Conservation (phyloP, 768 basidiomycete species). For the Amanita fuliginea region DNA sequence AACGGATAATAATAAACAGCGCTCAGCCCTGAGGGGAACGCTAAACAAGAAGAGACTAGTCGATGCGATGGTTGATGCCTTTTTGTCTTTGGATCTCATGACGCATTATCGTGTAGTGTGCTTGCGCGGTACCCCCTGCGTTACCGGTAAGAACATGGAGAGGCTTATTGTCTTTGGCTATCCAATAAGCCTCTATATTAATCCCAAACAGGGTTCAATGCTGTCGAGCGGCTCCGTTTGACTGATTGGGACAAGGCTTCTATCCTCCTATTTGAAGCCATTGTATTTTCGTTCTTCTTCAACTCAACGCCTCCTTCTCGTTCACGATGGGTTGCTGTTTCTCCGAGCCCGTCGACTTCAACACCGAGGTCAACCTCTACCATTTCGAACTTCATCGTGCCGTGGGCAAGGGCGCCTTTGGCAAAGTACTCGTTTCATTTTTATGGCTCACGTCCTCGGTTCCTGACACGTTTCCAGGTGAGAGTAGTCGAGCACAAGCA, state of each 20-base stretch:
- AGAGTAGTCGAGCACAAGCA: conserved; percentile 95
- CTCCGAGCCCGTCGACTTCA: conserved; percentile 78
- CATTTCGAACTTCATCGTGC: conserved; percentile 95
- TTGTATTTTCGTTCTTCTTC: conserved; percentile 22
- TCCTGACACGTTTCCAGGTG: conserved; percentile 41
- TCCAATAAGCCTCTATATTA: background rate
- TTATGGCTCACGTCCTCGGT: background rate
- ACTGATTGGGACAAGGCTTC: conserved; percentile 6
- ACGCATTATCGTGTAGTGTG: background rate
- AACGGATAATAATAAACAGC: background rate
- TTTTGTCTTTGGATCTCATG: conserved; percentile 13
- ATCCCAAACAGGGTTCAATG: conserved; percentile 17
- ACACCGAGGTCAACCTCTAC: conserved; percentile 78
- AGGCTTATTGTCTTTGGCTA: conserved; percentile 10
- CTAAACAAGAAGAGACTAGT: background rate
- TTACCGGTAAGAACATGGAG: background rate
- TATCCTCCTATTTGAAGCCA: conserved; percentile 19
- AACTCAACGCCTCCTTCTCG: conserved; percentile 19
- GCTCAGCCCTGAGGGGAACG: background rate
- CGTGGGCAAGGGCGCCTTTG: conserved; percentile 96
- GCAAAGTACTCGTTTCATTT: conserved; percentile 53
- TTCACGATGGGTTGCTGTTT: conserved; percentile 54
- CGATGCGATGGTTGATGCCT: conserved; percentile 3
- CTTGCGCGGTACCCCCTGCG: background rate
- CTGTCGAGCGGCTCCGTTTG: background rate